Evolutionary conservation across 1,284 basidiomycete genomes (phyloP).

Genomic region (Sporisorium iseilematis-ciliati): DNA sequence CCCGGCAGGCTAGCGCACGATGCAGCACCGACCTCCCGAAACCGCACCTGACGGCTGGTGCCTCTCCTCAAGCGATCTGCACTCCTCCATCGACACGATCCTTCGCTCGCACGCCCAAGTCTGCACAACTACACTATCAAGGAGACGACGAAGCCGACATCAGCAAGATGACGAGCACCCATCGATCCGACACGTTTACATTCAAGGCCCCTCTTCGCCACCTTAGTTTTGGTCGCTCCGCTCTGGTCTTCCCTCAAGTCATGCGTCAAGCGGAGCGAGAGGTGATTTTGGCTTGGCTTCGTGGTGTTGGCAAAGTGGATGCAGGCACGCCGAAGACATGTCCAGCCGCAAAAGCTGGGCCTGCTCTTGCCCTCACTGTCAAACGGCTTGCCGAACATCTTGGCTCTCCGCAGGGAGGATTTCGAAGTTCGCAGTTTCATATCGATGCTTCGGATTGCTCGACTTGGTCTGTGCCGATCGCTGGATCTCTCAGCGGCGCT

Average conservation of each 20-base stretch:
- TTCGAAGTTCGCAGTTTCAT: background rate
- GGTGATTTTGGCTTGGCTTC: conserved; percentile 12
- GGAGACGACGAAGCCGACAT: background rate
- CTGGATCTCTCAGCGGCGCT: background rate
- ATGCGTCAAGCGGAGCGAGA: background rate
- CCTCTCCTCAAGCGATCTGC: no score
- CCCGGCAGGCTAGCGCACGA: background rate
- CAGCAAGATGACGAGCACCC: background rate
- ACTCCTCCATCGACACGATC: no score
- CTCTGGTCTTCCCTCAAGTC: background rate
- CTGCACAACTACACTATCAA: background rate
- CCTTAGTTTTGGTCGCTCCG: no score
- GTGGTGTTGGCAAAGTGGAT: background rate
- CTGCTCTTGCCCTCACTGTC: conserved; percentile 5
- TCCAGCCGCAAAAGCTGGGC: background rate
- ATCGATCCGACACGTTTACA: background rate
- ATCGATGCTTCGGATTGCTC: background rate
- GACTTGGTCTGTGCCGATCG: background rate
- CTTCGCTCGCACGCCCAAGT: no score
- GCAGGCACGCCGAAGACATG: background rate
- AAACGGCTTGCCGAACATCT: conserved; percentile 8
- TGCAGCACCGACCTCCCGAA: background rate
- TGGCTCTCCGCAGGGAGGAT: background rate
- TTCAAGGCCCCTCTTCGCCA: background rate
- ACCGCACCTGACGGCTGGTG: background rate